A percentile compares a stretch with the other conserved stretches of the same genome.
Evolutionary conservation across 495 filamentous ascomycete species (phyloP).

Genomic region (Tricharina praecox): DNA sequence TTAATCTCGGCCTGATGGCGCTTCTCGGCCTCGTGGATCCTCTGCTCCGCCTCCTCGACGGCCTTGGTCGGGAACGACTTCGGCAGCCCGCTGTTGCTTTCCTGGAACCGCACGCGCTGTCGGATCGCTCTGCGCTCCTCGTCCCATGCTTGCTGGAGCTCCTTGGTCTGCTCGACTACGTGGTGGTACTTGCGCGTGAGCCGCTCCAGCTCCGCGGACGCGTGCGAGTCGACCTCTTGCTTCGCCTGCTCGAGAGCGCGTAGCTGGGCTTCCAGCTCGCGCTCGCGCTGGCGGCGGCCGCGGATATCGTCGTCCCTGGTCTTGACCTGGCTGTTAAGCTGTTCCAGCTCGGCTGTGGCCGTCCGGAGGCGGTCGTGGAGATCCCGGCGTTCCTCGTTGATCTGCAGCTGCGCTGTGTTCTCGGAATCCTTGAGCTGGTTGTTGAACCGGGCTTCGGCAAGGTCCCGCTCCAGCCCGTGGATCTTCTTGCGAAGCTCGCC

Average conservation of each 20-base stretch:
- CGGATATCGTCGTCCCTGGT: conserved; percentile 36
- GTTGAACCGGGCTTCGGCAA: conserved; percentile 38
- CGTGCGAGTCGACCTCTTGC: conserved; percentile 33
- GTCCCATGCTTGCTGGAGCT: conserved; percentile 33
- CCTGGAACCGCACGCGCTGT: conserved; percentile 32
- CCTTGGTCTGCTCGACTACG: conserved; percentile 35
- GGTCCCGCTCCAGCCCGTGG: conserved; percentile 38
- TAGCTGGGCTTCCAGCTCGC: conserved; percentile 40
- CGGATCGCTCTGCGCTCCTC: conserved; percentile 32
- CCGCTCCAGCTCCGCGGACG: conserved; percentile 37
- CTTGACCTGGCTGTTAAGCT: conserved; percentile 41
- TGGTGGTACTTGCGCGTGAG: conserved; percentile 39
- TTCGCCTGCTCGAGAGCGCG: conserved; percentile 44
- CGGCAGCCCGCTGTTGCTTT: conserved; percentile 22
- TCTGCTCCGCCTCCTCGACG: conserved; percentile 33
- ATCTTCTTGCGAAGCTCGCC: conserved; percentile 40
- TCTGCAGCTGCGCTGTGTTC: conserved; percentile 24
- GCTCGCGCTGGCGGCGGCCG: conserved; percentile 28
- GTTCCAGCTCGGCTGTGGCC: conserved; percentile 49
- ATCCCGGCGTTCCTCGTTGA: conserved; percentile 46
- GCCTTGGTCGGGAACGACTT: conserved; percentile 27
- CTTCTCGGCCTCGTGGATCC: conserved; percentile 32
- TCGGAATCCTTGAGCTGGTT: conserved; percentile 27
- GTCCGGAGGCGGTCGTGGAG: conserved; percentile 48
- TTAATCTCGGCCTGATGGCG: conserved; percentile 64